These are phyloP conservation scores for Schizonepeta tenuifolia DNA, from an alignment of 257 asterid species.

Conservation along the genomic window DNA sequence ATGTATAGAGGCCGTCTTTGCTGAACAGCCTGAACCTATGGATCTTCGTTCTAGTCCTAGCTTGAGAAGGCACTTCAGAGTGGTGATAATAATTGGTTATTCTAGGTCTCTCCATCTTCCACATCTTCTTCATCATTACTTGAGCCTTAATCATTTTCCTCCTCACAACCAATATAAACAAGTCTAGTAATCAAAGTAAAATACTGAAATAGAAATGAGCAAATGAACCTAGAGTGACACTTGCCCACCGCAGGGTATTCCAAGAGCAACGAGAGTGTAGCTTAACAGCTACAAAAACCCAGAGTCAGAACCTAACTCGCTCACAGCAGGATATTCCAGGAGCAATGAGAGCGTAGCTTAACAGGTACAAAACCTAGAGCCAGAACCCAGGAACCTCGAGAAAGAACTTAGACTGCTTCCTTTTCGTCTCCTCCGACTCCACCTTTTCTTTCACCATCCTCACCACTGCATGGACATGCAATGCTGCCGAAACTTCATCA, in stretches of 20 bases:
- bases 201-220: neutral
- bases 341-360: neutral
- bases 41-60: constrained; percentile 2
- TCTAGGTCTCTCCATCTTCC: constrained; percentile 9
- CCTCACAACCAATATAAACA: neutral
- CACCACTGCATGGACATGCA: too few species aligned
- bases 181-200: neutral
- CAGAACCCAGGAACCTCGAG: neutral
- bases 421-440: too few species aligned
- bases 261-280: neutral
- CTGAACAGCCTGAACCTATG: neutral
- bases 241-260: neutral
- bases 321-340: neutral
- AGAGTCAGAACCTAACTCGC: too few species aligned
- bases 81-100: neutral
- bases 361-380: neutral
- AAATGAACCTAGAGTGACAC: neutral
- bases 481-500: constrained; percentile 49
- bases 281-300: neutral
- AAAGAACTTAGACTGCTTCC: neutral
- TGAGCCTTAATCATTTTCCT: neutral
- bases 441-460: too few species aligned
- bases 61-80: neutral
- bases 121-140: constrained; percentile 5
- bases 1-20: neutral